Percentiles rank a stretch among this genome's conserved stretches.
These are phyloP conservation scores for Colletotrichum abscissum DNA, from an alignment of 2,329 filamentous ascomycete genomes.

Conservation along the genomic window DNA sequence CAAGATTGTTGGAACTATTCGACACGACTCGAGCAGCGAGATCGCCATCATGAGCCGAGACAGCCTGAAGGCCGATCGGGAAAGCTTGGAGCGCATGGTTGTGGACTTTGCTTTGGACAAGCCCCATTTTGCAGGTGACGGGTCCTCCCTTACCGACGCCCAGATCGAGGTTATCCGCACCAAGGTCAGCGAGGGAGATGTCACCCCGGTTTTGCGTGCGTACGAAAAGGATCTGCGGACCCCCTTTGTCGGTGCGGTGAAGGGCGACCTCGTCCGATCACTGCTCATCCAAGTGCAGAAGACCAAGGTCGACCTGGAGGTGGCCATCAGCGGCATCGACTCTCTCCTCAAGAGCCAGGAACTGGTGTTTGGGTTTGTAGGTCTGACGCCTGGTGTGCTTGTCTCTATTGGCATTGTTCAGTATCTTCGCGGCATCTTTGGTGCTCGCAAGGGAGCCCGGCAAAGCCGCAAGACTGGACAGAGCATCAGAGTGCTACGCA, in stretches of 20 bases:
- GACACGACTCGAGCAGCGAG: constrained; percentile 91
- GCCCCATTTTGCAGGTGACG: constrained; percentile 67
- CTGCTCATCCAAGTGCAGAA: constrained; percentile 98
- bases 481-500: constrained; percentile 82
- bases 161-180: constrained; percentile 80
- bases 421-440: constrained; percentile 78
- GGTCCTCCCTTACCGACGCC: constrained; percentile 67
- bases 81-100: constrained; percentile 96
- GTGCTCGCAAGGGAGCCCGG: constrained; percentile 75
- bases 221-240: constrained; percentile 90
- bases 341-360: constrained; percentile 95
- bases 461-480: constrained; percentile 74
- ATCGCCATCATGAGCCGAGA: constrained; percentile 97
- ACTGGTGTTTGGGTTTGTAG: constrained; percentile 96
- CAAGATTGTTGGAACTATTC: constrained; percentile 89
- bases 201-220: constrained; percentile 89
- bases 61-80: constrained; percentile 88
- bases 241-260: constrained; percentile 84
- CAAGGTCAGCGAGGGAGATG: constrained; percentile 89
- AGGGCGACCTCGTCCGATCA: constrained; percentile 88
- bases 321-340: constrained; percentile 96
- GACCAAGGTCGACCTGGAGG: constrained; percentile 97
- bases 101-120: constrained; percentile 93
- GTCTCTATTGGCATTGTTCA: constrained; percentile 80
- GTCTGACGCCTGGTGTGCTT: constrained; percentile 91